Percentiles rank a stretch among this genome's conserved stretches.
phyloP scores from a whole-genome alignment of 176 grass and related monocot genomes.

The Ampelocalamus luodianensis region DNA sequence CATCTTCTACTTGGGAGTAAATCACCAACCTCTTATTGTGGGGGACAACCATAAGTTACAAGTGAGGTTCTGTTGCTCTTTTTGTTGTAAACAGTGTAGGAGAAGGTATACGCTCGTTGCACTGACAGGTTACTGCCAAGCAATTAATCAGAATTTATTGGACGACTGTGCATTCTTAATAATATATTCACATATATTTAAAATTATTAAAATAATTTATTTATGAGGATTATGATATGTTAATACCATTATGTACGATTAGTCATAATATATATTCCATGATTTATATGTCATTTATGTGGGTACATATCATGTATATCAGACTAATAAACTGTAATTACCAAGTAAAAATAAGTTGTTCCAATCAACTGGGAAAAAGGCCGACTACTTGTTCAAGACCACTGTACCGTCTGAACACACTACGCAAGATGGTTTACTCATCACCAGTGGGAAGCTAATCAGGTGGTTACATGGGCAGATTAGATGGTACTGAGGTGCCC shows the following conservation, averaged over 20 bases:
- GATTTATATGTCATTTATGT: neutral
- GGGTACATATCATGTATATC: neutral
- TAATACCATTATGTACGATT: neutral
- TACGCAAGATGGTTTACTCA: neutral
- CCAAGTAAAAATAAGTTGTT: neutral
- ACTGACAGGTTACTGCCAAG: neutral
- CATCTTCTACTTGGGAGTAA: constrained; percentile 92
- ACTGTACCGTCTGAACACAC: neutral
- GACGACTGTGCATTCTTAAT: neutral
- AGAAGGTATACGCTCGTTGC: constrained; percentile 7
- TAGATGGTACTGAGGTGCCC: neutral
- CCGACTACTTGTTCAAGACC: neutral
- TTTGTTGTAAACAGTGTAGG: constrained; percentile 41
- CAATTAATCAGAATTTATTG: constrained; percentile 15
- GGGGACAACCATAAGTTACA: constrained; percentile 99
- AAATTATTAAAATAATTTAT: neutral
- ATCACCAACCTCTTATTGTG: constrained; percentile 81
- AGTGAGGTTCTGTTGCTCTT: constrained; percentile 47
- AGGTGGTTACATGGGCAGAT: neutral
- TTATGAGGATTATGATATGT: neutral
- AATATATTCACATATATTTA: constrained; percentile 9
- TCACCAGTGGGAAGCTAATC: neutral
- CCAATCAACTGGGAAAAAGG: neutral
- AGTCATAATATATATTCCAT: neutral
- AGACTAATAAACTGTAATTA: neutral